Base-by-base conservation (phyloP, 208 protist species). In the Leishmania lainsoni region DNA sequence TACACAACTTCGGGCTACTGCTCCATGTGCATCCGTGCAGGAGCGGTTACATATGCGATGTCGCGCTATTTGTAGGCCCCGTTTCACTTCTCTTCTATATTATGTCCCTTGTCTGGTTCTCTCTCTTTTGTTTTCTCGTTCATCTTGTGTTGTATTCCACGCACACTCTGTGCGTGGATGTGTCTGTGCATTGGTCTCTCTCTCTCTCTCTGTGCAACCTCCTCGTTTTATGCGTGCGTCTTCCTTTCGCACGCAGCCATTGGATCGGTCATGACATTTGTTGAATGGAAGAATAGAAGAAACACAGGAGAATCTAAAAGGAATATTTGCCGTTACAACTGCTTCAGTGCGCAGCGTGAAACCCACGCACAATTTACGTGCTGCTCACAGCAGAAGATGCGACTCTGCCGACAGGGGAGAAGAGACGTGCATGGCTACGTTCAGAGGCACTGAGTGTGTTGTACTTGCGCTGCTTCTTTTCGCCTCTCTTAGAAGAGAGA, bases 181-280 rank as follows among this genome's bases (percentile, higher is more conserved):
- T 75, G 70, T 75, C n/a, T 75, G 45, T 75, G 70, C 12, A 39
- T 75, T 10, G 5, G 72, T 76, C 26, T 73, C 22, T 73, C 10
- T 72, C 45, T 29, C 9, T 54, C 12, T 51, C 29, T 73, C 9
- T 61, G 51, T 75, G 70, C 10, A 8, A 51, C 35, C 61, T 56
- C 52, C 52, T 56, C 52, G 10, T 12, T 56, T 20, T 20, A 29
- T 73, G 69, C 4, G 69, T 49, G 20, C 26, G 8, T 72, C 39
- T 73, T 22, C 32, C 45, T 54, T n/a, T 14, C 48, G 26, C 69
- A 52, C 69, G 4, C 69, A 73, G 69, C 9, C 69, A 73, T 54
- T 73, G 69, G 22, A 52, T 73, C 2, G 45, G 42, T 14, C 69
- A 54, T 52, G 69, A 45, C 52, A 73, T 73, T 48, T 26, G 69